Conservation (phyloP, 176 grass and related monocot genomes). For the Poa pratensis region DNA sequence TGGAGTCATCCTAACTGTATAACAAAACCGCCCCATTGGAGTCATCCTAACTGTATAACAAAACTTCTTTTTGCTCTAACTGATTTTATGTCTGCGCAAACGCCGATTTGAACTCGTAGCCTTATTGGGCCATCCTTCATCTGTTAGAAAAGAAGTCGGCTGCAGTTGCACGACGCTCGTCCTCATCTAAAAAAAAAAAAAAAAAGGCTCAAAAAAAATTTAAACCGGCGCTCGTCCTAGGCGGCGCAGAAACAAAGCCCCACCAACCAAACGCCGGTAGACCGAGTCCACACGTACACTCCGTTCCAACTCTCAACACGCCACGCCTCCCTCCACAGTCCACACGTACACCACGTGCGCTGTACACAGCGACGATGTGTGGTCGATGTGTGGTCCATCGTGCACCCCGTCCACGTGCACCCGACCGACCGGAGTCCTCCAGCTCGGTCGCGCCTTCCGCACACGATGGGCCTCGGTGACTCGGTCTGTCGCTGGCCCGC, state of each 20-base stretch:
- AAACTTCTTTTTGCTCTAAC: too few relatives aligned
- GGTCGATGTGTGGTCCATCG: neutral
- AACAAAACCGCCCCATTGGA: too few relatives aligned
- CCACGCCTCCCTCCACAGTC: neutral
- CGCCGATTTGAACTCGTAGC: too few relatives aligned
- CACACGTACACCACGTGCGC: too few relatives aligned
- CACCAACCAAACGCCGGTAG: neutral
- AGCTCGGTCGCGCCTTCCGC: neutral
- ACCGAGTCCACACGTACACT: neutral
- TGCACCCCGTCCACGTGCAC: neutral
- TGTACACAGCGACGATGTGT: neutral
- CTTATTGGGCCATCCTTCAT: too few relatives aligned
- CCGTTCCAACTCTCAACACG: neutral
- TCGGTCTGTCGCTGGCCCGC: neutral
- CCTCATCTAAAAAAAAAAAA: neutral
- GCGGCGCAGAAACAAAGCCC: neutral
- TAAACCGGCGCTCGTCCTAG: neutral
- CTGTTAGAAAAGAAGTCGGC: too few relatives aligned
- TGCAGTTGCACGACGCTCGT: neutral
- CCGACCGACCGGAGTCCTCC: slow-evolving; percentile 1
- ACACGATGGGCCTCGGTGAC: slow-evolving; percentile 4
- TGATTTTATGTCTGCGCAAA: too few relatives aligned
- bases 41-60: too few relatives aligned
- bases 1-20: too few relatives aligned
- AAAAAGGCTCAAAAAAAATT: too few relatives aligned